Evolutionary conservation across 768 basidiomycete genomes (phyloP).

Genomic region (Mycena belliarum): DNA sequence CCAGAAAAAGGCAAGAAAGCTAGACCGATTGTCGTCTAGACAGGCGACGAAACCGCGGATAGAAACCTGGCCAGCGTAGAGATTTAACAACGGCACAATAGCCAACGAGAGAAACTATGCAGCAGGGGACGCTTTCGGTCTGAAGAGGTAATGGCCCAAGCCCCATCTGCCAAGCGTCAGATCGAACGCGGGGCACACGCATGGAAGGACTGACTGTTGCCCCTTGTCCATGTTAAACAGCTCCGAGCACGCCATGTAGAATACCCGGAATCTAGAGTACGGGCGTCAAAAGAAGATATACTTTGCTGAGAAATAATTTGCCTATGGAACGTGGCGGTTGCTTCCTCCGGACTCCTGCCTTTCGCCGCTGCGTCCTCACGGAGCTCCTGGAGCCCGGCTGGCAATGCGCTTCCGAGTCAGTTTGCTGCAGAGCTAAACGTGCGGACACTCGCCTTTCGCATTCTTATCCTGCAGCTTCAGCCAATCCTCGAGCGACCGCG

Average conservation of each 20-base stretch:
- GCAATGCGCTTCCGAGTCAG: not conserved
- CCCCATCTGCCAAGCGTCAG: conserved; percentile 45
- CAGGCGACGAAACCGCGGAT: too few relatives aligned
- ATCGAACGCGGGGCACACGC: not conserved
- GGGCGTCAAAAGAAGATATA: not conserved
- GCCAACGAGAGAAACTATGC: not conserved
- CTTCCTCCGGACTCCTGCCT: conserved; percentile 49
- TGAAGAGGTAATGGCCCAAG: conserved; percentile 58
- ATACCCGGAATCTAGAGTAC: conserved; percentile 56
- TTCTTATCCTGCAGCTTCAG: conserved; percentile 58
- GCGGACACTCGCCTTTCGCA: conserved; percentile 33
- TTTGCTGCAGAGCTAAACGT: not conserved
- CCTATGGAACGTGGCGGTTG: conserved; percentile 56
- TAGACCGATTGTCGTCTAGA: too few relatives aligned
- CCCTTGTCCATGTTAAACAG: conserved; percentile 63
- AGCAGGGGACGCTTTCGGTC: conserved; percentile 13
- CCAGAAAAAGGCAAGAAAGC: too few relatives aligned
- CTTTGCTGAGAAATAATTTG: conserved; percentile 23
- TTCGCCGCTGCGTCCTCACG: conserved; percentile 48
- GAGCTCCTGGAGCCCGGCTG: conserved; percentile 49
- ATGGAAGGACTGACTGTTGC: conserved; percentile 51
- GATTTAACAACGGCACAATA: too few relatives aligned
- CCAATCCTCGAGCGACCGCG: conserved; percentile 67
- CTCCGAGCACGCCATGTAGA: conserved; percentile 73
- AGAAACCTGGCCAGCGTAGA: too few relatives aligned